Conservation (phyloP, 805 yeast genomes). For the Saccharomycopsis babjevae region DNA sequence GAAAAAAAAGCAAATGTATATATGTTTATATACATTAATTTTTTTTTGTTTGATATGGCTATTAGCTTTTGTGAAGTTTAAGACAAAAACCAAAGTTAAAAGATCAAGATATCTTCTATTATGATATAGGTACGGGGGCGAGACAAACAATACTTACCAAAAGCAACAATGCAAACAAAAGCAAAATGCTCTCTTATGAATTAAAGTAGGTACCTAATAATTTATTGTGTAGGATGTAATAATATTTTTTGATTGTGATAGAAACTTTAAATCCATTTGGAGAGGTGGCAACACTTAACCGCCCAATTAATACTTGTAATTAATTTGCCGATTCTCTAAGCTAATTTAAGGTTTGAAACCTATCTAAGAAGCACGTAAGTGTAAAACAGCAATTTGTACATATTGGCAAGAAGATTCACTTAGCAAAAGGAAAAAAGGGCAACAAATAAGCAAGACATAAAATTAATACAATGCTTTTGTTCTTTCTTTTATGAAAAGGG, state of each 20-base stretch:
- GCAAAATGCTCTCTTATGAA: not conserved
- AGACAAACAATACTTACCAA: not conserved
- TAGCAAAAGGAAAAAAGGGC: not conserved
- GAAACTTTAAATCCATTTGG: not conserved
- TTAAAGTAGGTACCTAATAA: not conserved
- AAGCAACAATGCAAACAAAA: not conserved
- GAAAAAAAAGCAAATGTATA: not conserved
- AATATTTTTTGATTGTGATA: not conserved
- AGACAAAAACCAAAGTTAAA: not conserved
- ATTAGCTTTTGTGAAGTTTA: not conserved
- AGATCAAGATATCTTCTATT: not conserved
- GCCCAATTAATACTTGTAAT: not conserved
- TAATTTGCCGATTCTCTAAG: not conserved
- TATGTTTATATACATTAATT: no score
- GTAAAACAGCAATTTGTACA: not conserved
- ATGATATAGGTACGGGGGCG: not conserved
- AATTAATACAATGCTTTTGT: no score
- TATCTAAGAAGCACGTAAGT: not conserved
- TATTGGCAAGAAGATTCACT: not conserved
- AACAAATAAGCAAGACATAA: not conserved
- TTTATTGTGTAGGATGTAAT: not conserved
- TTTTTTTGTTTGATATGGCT: not conserved
- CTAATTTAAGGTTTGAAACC: not conserved
- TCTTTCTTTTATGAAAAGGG: not conserved
- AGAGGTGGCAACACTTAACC: not conserved